Evolutionary conservation across 139 green algal genomes (phyloP).

Genomic region (Mychonastes homosphaera): DNA sequence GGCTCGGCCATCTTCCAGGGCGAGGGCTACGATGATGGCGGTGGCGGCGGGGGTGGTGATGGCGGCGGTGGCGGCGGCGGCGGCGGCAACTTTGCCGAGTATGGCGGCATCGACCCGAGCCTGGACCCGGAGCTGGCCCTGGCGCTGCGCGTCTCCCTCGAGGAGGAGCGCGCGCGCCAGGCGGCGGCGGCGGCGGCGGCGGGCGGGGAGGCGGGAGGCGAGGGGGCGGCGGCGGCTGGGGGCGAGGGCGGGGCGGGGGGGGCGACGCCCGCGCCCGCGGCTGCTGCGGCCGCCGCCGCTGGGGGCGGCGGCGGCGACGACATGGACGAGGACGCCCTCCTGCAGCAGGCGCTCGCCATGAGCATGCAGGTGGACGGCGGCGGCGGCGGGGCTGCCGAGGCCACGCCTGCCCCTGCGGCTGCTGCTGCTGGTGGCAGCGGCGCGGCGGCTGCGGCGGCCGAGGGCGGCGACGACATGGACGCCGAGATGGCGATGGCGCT

Average conservation of each 20-base stretch:
- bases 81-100: conserved; percentile 70
- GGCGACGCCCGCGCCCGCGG: conserved; percentile 20
- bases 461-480: conserved; percentile 33
- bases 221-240: conserved; percentile 19
- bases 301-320: conserved; percentile 36
- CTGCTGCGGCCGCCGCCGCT: conserved; percentile 8
- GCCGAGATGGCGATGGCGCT: conserved; percentile 53
- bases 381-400: conserved; percentile 13
- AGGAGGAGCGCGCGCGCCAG: conserved; percentile 92
- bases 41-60: conserved; percentile 31
- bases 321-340: conserved; percentile 47
- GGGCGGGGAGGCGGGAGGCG: conserved; percentile 12
- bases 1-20: conserved; percentile 83
- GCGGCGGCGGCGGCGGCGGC: conserved; percentile 21
- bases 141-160: conserved; percentile 81
- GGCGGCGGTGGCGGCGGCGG: conserved; percentile 30
- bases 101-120: conserved; percentile 92
- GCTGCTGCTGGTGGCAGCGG: conserved; percentile 19
- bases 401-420: conserved; percentile 8
- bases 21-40: conserved; percentile 28
- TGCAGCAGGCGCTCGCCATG: conserved; percentile 77
- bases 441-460: conserved; percentile 16
- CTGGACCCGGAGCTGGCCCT: conserved; percentile 94
- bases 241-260: conserved; percentile 15
- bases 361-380: conserved; percentile 60